Conservation (phyloP, 257 asterid genomes). For the Agastache rugosa region DNA sequence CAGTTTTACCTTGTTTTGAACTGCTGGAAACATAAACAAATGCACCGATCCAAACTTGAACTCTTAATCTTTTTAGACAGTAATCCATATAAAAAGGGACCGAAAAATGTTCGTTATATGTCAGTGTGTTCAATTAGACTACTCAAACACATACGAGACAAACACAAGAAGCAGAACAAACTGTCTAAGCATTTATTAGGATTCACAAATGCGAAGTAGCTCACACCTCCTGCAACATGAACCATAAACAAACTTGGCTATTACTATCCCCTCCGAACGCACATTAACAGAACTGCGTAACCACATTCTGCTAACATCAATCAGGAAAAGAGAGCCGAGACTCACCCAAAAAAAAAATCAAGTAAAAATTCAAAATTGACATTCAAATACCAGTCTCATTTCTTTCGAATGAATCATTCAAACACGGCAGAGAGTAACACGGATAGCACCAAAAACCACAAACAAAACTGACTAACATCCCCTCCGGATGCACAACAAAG, state of each 20-base stretch:
- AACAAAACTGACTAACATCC: neutral
- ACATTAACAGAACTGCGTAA: neutral
- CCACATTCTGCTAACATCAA: constrained; percentile 6
- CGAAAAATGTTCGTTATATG: neutral
- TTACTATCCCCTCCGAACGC: neutral
- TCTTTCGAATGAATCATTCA: constrained; percentile 14
- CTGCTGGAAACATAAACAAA: constrained; percentile 3
- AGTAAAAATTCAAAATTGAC: neutral
- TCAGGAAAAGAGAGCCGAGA: neutral
- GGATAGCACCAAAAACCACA: neutral
- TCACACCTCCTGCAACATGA: constrained; percentile 23
- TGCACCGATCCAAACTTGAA: neutral
- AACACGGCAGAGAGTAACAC: neutral
- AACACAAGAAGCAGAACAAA: constrained; percentile 3
- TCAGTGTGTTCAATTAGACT: neutral
- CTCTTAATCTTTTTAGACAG: neutral
- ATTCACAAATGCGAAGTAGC: constrained; percentile 1
- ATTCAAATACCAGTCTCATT: neutral
- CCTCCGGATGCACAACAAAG: constrained; percentile 8
- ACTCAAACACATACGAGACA: constrained; percentile 5
- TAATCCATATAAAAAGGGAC: neutral
- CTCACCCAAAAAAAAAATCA: neutral
- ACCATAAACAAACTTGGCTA: neutral
- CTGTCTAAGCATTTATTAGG: neutral
- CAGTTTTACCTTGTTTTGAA: neutral